phyloP scores from a whole-genome alignment of 768 basidiomycete species.

The Tricholoma hemisulphureum region DNA sequence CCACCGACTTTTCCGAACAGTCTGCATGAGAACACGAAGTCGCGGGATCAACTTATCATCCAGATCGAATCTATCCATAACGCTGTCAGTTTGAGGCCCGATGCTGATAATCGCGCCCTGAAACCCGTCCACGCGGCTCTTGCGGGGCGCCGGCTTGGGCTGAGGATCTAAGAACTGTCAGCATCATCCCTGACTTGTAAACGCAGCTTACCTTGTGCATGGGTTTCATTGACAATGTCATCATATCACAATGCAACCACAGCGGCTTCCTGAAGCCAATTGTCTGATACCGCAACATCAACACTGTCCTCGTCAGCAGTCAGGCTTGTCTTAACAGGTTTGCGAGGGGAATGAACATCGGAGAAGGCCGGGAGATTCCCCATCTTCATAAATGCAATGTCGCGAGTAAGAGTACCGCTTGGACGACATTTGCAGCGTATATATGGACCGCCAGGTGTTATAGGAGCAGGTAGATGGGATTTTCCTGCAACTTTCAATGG shows the following conservation, averaged over 20 bases:
- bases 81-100: slow-evolving; percentile 5
- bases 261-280: too few species aligned
- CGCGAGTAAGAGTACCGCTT: not conserved
- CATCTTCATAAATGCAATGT: slow-evolving; percentile 1
- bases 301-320: not conserved
- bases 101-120: slow-evolving; percentile 1
- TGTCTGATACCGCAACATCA: not conserved
- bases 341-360: not conserved
- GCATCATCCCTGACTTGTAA: not conserved
- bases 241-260: too few species aligned
- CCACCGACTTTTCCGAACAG: slow-evolving; percentile 6
- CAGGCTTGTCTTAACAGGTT: not conserved
- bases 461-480: slow-evolving; percentile 1
- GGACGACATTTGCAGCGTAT: slow-evolving; percentile 3
- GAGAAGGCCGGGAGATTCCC: not conserved
- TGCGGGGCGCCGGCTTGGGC: not conserved
- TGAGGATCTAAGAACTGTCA: not conserved
- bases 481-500: not conserved
- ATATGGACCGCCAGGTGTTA: not conserved
- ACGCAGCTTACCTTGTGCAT: too few species aligned
- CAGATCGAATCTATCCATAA: slow-evolving; percentile 3
- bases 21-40: not conserved
- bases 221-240: too few species aligned
- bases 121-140: not conserved
- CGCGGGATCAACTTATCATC: not conserved